Conservation (phyloP, 1,139 yeast species). For the Zygotorulaspora mrakii region DNA sequence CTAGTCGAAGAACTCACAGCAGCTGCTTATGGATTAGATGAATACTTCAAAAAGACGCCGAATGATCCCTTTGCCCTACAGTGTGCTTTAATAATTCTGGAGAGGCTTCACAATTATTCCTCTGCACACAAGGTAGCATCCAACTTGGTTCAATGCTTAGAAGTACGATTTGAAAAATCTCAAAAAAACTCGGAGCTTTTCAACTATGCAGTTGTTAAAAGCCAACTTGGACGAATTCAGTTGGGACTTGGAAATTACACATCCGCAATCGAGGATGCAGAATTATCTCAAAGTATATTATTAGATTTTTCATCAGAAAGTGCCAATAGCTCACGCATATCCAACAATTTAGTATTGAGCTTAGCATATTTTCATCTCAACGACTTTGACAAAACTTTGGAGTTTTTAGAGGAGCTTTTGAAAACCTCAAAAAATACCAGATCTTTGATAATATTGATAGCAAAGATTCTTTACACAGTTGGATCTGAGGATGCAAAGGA, state of each 20-base stretch:
- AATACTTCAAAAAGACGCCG: slow-evolving; percentile 66
- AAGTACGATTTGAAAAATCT: slow-evolving; percentile 52
- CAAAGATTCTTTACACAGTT: slow-evolving; percentile 75
- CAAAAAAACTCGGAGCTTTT: slow-evolving; percentile 49
- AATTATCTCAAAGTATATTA: slow-evolving; percentile 51
- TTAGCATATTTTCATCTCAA: slow-evolving; percentile 60
- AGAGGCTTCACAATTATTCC: slow-evolving; percentile 59
- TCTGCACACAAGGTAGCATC: slow-evolving; percentile 43
- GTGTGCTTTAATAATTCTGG: slow-evolving; percentile 57
- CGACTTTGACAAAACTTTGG: slow-evolving; percentile 61
- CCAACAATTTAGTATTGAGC: slow-evolving; percentile 68
- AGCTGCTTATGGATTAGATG: slow-evolving; percentile 69
- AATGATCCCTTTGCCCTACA: slow-evolving; percentile 59
- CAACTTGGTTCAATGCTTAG: slow-evolving; percentile 50
- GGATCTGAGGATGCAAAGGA: slow-evolving; percentile 70
- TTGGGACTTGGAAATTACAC: slow-evolving; percentile 57
- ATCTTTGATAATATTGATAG: slow-evolving; percentile 64
- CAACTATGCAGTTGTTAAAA: slow-evolving; percentile 56
- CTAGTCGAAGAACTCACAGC: slow-evolving; percentile 62
- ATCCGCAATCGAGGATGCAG: slow-evolving; percentile 59
- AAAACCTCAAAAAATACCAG: slow-evolving; percentile 52
- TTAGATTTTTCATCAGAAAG: slow-evolving; percentile 39
- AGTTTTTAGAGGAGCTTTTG: slow-evolving; percentile 60
- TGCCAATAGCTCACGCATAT: slow-evolving; percentile 41
- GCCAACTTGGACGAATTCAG: slow-evolving; percentile 66